phyloP scores from a whole-genome alignment of 1,284 basidiomycete species.

The Omphalotus olearius region DNA sequence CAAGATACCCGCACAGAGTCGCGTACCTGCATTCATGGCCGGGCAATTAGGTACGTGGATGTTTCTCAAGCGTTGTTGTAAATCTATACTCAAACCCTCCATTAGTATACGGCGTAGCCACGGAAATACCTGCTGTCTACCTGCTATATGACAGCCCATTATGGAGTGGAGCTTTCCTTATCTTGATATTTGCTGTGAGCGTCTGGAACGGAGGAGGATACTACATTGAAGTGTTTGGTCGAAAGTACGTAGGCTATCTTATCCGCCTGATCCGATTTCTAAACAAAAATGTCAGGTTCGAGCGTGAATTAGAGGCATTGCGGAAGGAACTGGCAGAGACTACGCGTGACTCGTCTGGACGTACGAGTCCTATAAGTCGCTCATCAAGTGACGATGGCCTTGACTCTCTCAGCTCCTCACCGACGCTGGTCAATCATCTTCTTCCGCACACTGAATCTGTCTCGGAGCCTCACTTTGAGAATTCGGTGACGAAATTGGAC shows the following conservation, averaged over 20 bases:
- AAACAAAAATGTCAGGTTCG: conserved; percentile 57
- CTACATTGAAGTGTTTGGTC: conserved; percentile 94
- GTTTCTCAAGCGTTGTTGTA: conserved; percentile 1
- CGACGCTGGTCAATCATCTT: conserved; percentile 1
- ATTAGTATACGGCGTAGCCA: conserved; percentile 79
- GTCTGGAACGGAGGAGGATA: conserved; percentile 85
- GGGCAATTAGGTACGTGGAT: conserved; percentile 73
- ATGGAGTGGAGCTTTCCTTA: conserved; percentile 75
- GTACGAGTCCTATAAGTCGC: conserved; percentile 46
- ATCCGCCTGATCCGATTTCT: conserved; percentile 2
- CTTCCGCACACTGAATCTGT: conserved; percentile 3
- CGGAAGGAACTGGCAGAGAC: conserved; percentile 80
- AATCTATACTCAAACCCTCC: neutral
- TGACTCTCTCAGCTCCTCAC: conserved; percentile 28
- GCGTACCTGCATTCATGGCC: conserved; percentile 75
- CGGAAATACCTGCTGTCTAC: conserved; percentile 82
- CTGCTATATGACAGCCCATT: conserved; percentile 73
- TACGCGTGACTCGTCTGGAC: conserved; percentile 32
- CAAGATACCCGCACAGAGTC: conserved; percentile 53
- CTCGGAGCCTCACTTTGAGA: conserved; percentile 5
- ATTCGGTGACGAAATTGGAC: no score
- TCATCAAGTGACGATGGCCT: conserved; percentile 35
- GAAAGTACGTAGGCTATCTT: conserved; percentile 62
- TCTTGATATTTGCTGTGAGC: conserved; percentile 75
- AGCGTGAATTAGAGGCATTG: conserved; percentile 83